Evolutionary conservation across 2,329 filamentous ascomycete genomes (phyloP).

Genomic region (Diaporthe caulivora): DNA sequence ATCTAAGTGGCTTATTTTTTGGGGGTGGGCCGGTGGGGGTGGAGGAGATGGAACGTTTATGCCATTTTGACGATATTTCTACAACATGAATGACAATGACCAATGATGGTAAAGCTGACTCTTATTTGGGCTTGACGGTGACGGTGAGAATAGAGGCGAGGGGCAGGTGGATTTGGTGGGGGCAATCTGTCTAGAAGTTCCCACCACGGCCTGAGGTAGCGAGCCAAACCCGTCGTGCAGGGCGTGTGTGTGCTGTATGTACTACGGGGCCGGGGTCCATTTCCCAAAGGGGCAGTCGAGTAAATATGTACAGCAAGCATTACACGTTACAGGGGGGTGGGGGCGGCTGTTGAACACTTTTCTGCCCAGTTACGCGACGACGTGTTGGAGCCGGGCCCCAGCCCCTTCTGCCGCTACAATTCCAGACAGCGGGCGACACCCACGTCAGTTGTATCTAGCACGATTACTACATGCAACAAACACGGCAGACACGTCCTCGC

Average conservation of each 20-base stretch:
- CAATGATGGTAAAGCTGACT: background rate
- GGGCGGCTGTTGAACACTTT: slow-evolving; percentile 10
- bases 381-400: slow-evolving; percentile 10
- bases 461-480: slow-evolving; percentile 6
- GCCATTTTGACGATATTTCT: slow-evolving; percentile 15
- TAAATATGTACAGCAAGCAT: slow-evolving; percentile 34
- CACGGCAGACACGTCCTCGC: slow-evolving; percentile 6
- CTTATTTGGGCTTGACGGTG: background rate
- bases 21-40: background rate
- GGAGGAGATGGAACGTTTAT: background rate
- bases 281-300: slow-evolving; percentile 35
- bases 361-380: slow-evolving; percentile 32
- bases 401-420: slow-evolving; percentile 11
- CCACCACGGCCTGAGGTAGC: background rate
- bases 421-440: slow-evolving; percentile 33
- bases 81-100: slow-evolving; percentile 22
- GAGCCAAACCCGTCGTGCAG: background rate
- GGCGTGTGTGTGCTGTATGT: slow-evolving; percentile 2
- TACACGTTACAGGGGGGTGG: slow-evolving; percentile 4
- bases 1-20: background rate
- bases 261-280: slow-evolving; percentile 12
- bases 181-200: background rate
- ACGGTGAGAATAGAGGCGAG: background rate
- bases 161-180: too few relatives aligned
- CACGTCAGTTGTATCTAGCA: slow-evolving; percentile 16